Evolutionary conservation across 208 protist genomes (phyloP), one percentile per base, ranked within the genome.

Genomic region (Leishmania tarentolae): DNA sequence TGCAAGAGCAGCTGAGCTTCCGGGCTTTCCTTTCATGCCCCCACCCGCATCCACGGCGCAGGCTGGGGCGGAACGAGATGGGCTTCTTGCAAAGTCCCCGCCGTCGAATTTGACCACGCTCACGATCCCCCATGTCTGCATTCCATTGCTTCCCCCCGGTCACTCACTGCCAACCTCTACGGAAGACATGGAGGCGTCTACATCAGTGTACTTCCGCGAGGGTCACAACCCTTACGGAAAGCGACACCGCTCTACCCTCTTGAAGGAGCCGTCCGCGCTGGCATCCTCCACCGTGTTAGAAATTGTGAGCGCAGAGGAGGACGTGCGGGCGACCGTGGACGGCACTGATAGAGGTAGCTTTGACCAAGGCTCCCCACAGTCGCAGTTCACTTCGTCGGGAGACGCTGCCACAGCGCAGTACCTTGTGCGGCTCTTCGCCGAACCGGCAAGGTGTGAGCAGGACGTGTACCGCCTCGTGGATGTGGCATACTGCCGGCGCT

Each of bases 391-490:
- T n/a, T 40, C 73, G 37, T 46, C 65, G 28, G 59, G 17, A 31
- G 19, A 76, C 50, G 79, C 72, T 24, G 65, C 44, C 53, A 87
- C 77, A 11, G 52, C 59, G 37, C 59, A n/a, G 35, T 83, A 86
- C 11, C 80, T 89, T 13, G 52, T 37, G 21, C 46, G 79, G 73
- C 77, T 86, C 40, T 95, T 93, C 69, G 56, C 81, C 37, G 86
- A 87, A 3, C 86, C 86, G 17, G 79, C 78, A 66, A 86, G 85
- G 61, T 61, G 74, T 46, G 90, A 92, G 68, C 71, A 83, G n/a
- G 88, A 95, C 77, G 77, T 83, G 42, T 91, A 86, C 46, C 83
- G 85, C n/a, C 86, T 82, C 40, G 84, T 92, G 35, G 88, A 92
- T 76, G 81, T 90, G 65, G 80, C 80, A n/a, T 75, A 76, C 46